A percentile compares a stretch with the other conserved stretches of the same genome.
These are phyloP conservation scores for Phalaenopsis equestris DNA, from an alignment of 106 monocot genomes.

Conservation along the genomic window DNA sequence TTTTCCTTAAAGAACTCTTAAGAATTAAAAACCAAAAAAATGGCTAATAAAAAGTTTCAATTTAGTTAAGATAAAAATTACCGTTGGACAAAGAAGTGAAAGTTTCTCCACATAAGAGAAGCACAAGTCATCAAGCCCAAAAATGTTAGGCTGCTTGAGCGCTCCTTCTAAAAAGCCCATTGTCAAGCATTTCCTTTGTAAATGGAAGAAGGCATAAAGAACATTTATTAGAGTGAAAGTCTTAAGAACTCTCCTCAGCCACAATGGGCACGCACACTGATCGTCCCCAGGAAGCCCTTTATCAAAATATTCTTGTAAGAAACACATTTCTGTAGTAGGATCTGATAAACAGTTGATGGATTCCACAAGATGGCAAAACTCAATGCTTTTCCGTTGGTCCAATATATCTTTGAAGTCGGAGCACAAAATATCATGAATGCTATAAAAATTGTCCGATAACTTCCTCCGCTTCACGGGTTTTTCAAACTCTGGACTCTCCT, in stretches of 20 bases:
- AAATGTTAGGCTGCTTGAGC: constrained; percentile 16
- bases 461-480: constrained; percentile 8
- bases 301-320: constrained; percentile 28
- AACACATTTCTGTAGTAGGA: constrained; percentile 26
- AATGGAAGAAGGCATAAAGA: constrained; percentile 44
- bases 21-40: background rate
- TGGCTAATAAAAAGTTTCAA: no score
- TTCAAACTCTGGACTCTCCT: background rate
- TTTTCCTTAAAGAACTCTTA: background rate
- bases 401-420: constrained; percentile 20
- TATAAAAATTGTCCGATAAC: background rate
- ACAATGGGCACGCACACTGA: constrained; percentile 49
- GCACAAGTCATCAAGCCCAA: constrained; percentile 35
- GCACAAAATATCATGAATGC: constrained; percentile 25
- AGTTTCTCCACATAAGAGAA: constrained; percentile 53
- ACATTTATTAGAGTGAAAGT: constrained; percentile 60
- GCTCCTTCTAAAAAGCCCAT: constrained; percentile 40
- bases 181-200: constrained; percentile 31
- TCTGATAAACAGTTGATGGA: constrained; percentile 39
- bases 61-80: constrained; percentile 11
- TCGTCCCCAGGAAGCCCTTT: background rate
- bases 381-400: constrained; percentile 1
- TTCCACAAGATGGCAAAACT: constrained; percentile 23
- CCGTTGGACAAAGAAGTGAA: constrained; percentile 61
- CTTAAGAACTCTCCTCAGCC: constrained; percentile 73